Evolutionary conservation across 208 protist species (phyloP).

Genomic region (Wallacemonas rigidus): DNA sequence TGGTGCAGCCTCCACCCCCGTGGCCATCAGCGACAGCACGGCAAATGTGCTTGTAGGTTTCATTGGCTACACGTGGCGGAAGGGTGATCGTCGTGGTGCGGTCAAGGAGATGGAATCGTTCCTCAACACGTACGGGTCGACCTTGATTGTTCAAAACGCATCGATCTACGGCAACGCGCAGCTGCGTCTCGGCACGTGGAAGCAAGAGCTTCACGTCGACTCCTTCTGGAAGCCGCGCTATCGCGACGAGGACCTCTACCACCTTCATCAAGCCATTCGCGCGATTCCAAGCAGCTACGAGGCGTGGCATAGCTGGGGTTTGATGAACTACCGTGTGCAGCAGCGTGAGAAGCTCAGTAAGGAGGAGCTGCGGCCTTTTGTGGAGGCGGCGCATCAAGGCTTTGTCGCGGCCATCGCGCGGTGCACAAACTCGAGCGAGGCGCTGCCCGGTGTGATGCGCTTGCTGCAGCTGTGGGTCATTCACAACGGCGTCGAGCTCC

Average conservation of each 20-base stretch:
- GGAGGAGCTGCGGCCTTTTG: slow-evolving; percentile 76
- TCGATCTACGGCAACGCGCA: slow-evolving; percentile 76
- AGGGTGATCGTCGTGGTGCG: slow-evolving; percentile 75
- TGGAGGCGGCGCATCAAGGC: slow-evolving; percentile 92
- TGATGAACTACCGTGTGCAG: slow-evolving; percentile 97
- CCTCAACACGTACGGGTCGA: slow-evolving; percentile 49
- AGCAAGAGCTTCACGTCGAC: slow-evolving; percentile 84
- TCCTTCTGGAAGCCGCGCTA: slow-evolving; percentile 79
- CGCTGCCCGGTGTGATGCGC: slow-evolving; percentile 97
- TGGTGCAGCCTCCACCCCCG: background rate
- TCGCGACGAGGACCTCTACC: slow-evolving; percentile 69
- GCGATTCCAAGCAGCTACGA: slow-evolving; percentile 79
- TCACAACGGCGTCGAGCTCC: slow-evolving; percentile 82
- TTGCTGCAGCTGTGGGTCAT: slow-evolving; percentile 99
- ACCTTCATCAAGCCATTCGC: slow-evolving; percentile 88
- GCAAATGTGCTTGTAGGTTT: slow-evolving; percentile 70
- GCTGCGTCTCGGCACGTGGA: slow-evolving; percentile 83
- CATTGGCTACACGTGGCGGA: slow-evolving; percentile 83
- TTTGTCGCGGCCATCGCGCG: slow-evolving; percentile 97
- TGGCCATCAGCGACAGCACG: slow-evolving; percentile 12
- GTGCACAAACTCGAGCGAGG: slow-evolving; percentile 69
- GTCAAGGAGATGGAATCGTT: slow-evolving; percentile 78
- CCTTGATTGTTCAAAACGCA: slow-evolving; percentile 64
- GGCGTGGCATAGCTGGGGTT: slow-evolving; percentile 98
- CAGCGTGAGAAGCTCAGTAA: slow-evolving; percentile 83